Conservation (phyloP, 2,329 filamentous ascomycete genomes). For the Aspergillus cejpii region DNA sequence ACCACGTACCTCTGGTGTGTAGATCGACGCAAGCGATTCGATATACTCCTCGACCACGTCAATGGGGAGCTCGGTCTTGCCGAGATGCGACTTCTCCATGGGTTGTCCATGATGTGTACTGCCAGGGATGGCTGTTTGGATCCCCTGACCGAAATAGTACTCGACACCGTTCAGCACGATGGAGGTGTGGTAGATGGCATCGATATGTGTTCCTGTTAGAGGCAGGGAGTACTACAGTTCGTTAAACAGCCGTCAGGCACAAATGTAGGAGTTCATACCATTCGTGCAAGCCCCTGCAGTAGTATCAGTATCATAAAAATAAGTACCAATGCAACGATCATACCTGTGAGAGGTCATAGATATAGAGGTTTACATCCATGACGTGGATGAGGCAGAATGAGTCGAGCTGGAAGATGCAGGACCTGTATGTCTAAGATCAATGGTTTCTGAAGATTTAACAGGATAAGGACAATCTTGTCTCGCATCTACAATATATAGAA, state of each 20-base stretch:
- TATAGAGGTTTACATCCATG: constrained; percentile 71
- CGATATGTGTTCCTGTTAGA: constrained; percentile 64
- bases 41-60: constrained; percentile 83
- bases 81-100: constrained; percentile 67
- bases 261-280: constrained; percentile 31
- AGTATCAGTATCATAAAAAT: constrained; percentile 16
- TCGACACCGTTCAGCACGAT: constrained; percentile 78
- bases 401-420: background rate
- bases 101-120: constrained; percentile 80
- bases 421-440: background rate
- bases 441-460: too few species aligned
- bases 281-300: constrained; percentile 49
- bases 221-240: constrained; percentile 47
- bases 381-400: background rate
- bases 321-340: background rate
- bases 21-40: constrained; percentile 72
- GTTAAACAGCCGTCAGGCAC: constrained; percentile 14
- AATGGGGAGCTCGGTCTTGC: constrained; percentile 68
- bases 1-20: constrained; percentile 62
- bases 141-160: constrained; percentile 83
- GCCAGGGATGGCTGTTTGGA: constrained; percentile 74
- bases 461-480: too few species aligned
- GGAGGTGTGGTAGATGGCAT: constrained; percentile 92
- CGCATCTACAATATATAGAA: background rate
- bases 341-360: constrained; percentile 67